Evolutionary conservation across 192 early-diverging fungal species (phyloP).

Genomic region (Backusella sp.): DNA sequence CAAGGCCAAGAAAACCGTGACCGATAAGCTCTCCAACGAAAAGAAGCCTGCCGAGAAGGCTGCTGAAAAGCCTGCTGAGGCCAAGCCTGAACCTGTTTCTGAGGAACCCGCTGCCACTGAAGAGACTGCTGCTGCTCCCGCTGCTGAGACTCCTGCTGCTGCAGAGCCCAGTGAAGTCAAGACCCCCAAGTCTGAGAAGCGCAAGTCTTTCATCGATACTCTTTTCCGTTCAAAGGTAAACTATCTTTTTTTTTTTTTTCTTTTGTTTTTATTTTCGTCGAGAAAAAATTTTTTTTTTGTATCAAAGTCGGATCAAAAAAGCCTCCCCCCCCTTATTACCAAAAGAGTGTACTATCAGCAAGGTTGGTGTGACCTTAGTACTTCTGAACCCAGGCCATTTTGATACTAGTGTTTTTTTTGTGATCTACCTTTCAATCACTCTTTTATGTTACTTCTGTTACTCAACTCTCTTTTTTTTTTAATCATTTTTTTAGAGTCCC

Average conservation of each 20-base stretch:
- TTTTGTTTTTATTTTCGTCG: not conserved
- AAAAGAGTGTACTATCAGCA: constrained; percentile 10
- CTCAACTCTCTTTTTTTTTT: not conserved
- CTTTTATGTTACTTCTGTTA: constrained; percentile 4
- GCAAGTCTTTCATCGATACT: constrained; percentile 24
- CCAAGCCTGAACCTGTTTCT: not conserved
- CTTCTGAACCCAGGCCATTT: not conserved
- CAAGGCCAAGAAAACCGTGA: constrained; percentile 24
- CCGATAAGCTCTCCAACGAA: constrained; percentile 8
- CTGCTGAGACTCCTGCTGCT: not conserved
- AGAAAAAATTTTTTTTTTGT: not conserved
- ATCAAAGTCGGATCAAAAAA: not conserved
- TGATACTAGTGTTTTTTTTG: not conserved
- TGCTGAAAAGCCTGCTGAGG: not conserved
- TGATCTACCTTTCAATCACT: constrained; percentile 12
- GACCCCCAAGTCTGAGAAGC: constrained; percentile 17
- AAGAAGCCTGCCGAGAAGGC: constrained; percentile 6
- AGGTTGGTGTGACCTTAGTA: constrained; percentile 4
- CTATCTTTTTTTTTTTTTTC: not conserved
- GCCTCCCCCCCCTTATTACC: not conserved
- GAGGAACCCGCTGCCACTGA: not conserved
- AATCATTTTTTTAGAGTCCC: constrained; percentile 9
- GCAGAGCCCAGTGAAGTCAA: not conserved
- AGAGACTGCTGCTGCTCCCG: constrained; percentile 6
- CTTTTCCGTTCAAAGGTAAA: constrained; percentile 28